Base-by-base conservation (phyloP, 2,329 filamentous ascomycete genomes). In the Calycina herbarum region DNA sequence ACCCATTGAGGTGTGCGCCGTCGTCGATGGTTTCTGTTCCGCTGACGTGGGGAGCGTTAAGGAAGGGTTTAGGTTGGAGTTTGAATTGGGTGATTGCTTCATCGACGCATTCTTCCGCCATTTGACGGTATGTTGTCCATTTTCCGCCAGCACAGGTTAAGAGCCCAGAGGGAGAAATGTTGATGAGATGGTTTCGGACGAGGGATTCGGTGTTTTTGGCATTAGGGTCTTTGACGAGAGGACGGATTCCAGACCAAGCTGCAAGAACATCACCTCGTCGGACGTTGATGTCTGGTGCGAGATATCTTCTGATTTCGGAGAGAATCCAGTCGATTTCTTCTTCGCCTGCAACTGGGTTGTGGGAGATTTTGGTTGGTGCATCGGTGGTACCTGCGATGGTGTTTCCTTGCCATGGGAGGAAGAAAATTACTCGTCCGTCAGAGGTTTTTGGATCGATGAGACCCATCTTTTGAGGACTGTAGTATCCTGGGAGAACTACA, bases 61-160 rank as follows among this genome's bases (percentile, higher is more conserved):
- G 71, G 40, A 89, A 78, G 17, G 87, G 80, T 59, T 80, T 81
- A 2, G 89, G 79, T 62, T 83, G 77, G 42, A 95, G 83, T 8
- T 81, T 79, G 78, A 93, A 94, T 66, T 86, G 82, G 62, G 84
- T 82, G 76, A 95, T 85, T 10, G 92, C 91, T 73, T 91, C 89
- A 73, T 96, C 92, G 56, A 96, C 92, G 57, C 90, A 91, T 76
- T 96, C 92, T 78, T 96, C 92, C 27, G 92, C 91, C 93, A 96
- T 96, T 78, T 96, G 91, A 64, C 93, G 89, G 79, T 96, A 96
- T 1, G 93, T 96, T 2, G 93, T 96, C 93, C 93, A 96, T 79
- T 96, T 96, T 59, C 93, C 93, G 71, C 93, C 93, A 33, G 92
- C 92, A 74, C 92, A 94, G 40, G 93, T 96, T 70, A 96, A 80